Conservation (phyloP, 2,329 filamentous ascomycete genomes). For the Colletotrichum siamense region DNA sequence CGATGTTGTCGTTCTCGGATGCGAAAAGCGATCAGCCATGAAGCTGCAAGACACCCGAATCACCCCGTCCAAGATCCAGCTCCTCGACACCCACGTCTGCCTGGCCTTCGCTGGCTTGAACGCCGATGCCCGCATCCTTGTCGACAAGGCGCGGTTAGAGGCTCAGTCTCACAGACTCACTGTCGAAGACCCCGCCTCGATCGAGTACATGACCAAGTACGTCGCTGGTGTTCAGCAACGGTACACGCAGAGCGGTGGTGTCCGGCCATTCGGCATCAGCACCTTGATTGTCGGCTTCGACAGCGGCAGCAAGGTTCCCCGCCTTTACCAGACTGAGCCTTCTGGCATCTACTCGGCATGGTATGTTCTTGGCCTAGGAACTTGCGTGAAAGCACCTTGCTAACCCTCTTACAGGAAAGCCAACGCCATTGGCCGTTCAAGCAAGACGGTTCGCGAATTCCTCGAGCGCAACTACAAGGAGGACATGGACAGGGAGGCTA, state of each 20-base stretch:
- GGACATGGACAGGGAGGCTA: conserved; percentile 94
- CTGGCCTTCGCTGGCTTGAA: conserved; percentile 97
- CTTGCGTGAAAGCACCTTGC: background rate
- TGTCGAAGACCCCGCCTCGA: conserved; percentile 94
- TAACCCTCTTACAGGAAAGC: conserved; percentile 76
- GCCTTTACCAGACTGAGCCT: conserved; percentile 98
- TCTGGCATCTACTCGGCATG: conserved; percentile 99
- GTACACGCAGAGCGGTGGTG: conserved; percentile 98
- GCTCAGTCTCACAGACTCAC: conserved; percentile 97
- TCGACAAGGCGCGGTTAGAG: conserved; percentile 97
- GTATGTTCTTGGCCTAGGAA: conserved; percentile 49
- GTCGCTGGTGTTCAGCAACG: conserved; percentile 97
- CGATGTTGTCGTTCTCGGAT: conserved; percentile 94
- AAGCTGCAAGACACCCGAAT: conserved; percentile 99
- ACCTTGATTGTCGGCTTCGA: conserved; percentile 95
- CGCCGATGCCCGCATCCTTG: conserved; percentile 95
- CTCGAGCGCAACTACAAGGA: conserved; percentile 99
- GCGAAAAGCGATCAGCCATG: conserved; percentile 98
- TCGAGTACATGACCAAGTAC: conserved; percentile 99
- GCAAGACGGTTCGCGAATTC: conserved; percentile 99
- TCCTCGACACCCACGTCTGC: conserved; percentile 94
- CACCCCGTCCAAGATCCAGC: conserved; percentile 97
- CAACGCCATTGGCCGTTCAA: conserved; percentile 96
- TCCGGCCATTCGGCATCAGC: conserved; percentile 98
- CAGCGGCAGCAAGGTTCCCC: conserved; percentile 84